A percentile compares a stretch with the other conserved stretches of the same genome.
These are phyloP conservation scores for Fusarium dlaminii DNA, from an alignment of 2,329 filamentous ascomycete species.

Conservation along the genomic window DNA sequence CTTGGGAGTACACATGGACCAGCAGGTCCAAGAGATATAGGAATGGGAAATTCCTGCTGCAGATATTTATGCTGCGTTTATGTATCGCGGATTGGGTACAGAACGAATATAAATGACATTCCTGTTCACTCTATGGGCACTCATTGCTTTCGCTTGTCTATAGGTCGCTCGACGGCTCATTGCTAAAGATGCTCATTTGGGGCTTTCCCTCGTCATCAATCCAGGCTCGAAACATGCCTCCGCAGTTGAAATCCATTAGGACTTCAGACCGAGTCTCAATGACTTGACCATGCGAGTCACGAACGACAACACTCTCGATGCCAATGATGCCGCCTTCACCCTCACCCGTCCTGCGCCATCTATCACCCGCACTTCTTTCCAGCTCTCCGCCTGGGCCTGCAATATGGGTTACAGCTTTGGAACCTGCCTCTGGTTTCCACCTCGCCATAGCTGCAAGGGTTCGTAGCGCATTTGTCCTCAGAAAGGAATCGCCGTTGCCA, in stretches of 20 bases:
- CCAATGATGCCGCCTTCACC: conserved; percentile 89
- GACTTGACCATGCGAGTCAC: conserved; percentile 54
- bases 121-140: conserved; percentile 19
- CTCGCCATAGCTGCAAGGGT: conserved; percentile 78
- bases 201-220: conserved; percentile 68
- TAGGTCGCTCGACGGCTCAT: conserved; percentile 39
- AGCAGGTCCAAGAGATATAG: conserved; percentile 6
- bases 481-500: conserved; percentile 89
- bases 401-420: conserved; percentile 69
- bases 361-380: conserved; percentile 75
- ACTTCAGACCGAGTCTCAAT: conserved; percentile 61
- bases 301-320: conserved; percentile 68
- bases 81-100: conserved; percentile 29
- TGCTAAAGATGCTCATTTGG: conserved; percentile 58
- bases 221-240: conserved; percentile 88
- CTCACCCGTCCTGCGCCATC: conserved; percentile 79
- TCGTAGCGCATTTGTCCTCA: conserved; percentile 75
- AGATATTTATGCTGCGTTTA: conserved; percentile 17
- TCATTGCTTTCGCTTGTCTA: conserved; percentile 3
- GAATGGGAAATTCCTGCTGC: conserved; percentile 15
- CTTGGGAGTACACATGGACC: conserved; percentile 4
- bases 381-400: conserved; percentile 78
- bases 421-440: conserved; percentile 64
- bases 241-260: conserved; percentile 84
- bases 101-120: conserved; percentile 41